Conservation (phyloP, 768 basidiomycete species). For the Rhizopogon vulgaris region DNA sequence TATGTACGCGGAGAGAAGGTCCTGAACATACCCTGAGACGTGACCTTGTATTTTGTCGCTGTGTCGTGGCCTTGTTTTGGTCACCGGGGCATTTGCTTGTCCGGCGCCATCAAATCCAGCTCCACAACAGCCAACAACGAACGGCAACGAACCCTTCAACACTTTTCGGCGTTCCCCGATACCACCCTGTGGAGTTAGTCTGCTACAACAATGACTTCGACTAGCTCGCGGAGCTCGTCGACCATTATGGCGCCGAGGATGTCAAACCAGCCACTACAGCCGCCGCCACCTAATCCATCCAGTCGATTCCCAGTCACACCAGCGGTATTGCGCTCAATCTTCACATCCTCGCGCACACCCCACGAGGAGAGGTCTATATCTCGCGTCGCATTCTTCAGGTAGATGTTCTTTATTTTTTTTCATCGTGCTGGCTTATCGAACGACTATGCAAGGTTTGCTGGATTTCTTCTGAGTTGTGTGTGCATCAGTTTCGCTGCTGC, state of each 20-base stretch:
- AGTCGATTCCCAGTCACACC: constrained; percentile 80
- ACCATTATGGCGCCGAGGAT: constrained; percentile 36
- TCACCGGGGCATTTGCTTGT: not conserved
- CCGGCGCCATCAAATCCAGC: not conserved
- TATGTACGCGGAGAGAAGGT: not conserved
- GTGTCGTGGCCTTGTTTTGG: not conserved
- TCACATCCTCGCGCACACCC: constrained; percentile 77
- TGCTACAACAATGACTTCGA: constrained; percentile 17
- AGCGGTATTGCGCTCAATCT: constrained; percentile 75
- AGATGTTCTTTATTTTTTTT: constrained; percentile 5
- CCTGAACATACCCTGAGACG: not conserved
- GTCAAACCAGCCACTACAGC: constrained; percentile 26
- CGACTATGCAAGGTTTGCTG: constrained; percentile 54
- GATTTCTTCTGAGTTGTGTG: constrained; percentile 77
- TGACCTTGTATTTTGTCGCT: not conserved
- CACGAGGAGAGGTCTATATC: constrained; percentile 82
- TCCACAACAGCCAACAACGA: no score
- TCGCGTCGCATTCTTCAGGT: constrained; percentile 84
- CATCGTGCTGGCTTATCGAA: not conserved
- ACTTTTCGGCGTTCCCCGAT: not conserved
- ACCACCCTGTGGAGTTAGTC: no score
- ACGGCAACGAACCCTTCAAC: not conserved
- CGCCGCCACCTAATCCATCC: constrained; percentile 38
- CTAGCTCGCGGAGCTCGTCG: constrained; percentile 45
- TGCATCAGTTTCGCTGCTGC: constrained; percentile 73